Base-by-base conservation (phyloP, 202 grass and related monocot genomes). In the Brachypodium distachyon region DNA sequence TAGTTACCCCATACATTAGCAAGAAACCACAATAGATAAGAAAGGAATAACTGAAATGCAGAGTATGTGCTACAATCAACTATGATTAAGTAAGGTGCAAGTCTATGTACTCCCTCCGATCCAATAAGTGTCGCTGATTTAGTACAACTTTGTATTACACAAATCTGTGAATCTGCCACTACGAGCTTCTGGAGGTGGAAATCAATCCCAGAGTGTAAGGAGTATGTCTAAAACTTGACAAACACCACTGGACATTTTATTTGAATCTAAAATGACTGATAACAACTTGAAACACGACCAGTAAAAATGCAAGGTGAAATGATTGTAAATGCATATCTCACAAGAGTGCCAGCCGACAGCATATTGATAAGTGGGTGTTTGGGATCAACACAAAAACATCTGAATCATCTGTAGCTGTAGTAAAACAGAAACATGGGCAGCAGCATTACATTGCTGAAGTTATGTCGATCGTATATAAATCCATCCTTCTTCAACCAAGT, bases 401-500 rank as follows among this genome's bases (percentile, higher is more conserved):
- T 37, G n/a, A 38, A 67, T 43, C 3, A 66, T 55, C 6, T 31
- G 23, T 56, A 46, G 43, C 9, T 71, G 26, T 9, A 25, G 13
- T 61, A 62, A 18, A 56, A 57, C 4, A 69, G 47, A 75, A 27
- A 62, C 51, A 38, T 21, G 48, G 34, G 8, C 29, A 60, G 64
- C 16, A 51, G 77, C 75, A 83, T 85, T 85, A 97, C 94, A 63
- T 97, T 87, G 71, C 72, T 90, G 43, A 97, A 91, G 75, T 97
- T 90, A 76, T 90, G 33, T 12, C 76, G 88, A 44, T 97, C 84
- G 31, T 97, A 97, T 67, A 86, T 88, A 72, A 90, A 90, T 31
- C 91, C 94, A 38, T 81, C 57, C 11, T 77, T 94, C 84, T 84
- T 90, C 84, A 86, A 74, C 94, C 94, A 97, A 64, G 87, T 87